Evolutionary conservation across 495 filamentous ascomycete genomes (phyloP).

Genomic region (Opeltia flavorubescens): DNA sequence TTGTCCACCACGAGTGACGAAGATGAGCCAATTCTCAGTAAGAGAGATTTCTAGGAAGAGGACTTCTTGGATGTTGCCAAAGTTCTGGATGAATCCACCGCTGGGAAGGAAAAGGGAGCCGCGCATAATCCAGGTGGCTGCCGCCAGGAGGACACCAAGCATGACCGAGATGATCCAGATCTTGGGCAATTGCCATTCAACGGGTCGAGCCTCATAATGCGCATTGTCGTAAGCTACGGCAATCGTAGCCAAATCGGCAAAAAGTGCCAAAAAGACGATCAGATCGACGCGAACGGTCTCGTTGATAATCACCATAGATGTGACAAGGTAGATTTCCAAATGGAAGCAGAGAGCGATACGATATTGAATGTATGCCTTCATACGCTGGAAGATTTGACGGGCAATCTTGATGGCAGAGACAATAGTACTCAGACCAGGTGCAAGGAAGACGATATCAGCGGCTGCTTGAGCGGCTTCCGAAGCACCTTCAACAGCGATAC

Average conservation of each 20-base stretch:
- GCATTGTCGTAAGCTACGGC: constrained; percentile 68
- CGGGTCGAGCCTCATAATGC: constrained; percentile 54
- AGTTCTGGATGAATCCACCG: constrained; percentile 63
- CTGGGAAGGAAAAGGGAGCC: constrained; percentile 48
- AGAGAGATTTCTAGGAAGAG: constrained; percentile 62
- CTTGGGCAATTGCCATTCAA: constrained; percentile 67
- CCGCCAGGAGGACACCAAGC: constrained; percentile 49
- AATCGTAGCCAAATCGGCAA: constrained; percentile 65
- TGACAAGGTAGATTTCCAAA: constrained; percentile 65
- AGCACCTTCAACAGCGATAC: constrained; percentile 68
- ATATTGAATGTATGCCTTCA: constrained; percentile 73
- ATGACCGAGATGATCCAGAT: constrained; percentile 63
- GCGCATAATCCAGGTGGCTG: constrained; percentile 57
- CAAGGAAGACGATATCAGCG: constrained; percentile 69
- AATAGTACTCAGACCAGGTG: constrained; percentile 61
- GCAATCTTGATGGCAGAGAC: constrained; percentile 67
- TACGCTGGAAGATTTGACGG: constrained; percentile 69
- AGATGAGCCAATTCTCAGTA: constrained; percentile 71
- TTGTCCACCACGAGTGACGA: constrained; percentile 59
- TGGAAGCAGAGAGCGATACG: constrained; percentile 67
- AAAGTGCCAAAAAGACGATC: constrained; percentile 64
- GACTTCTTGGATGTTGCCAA: constrained; percentile 54
- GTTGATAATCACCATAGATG: constrained; percentile 64
- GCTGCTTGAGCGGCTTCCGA: constrained; percentile 65
- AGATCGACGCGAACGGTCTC: constrained; percentile 53